A percentile compares a stretch with the other conserved stretches of the same genome.
These are phyloP conservation scores for Vaccinium macrocarpon DNA, from an alignment of 148 eudicot species.

Conservation along the genomic window DNA sequence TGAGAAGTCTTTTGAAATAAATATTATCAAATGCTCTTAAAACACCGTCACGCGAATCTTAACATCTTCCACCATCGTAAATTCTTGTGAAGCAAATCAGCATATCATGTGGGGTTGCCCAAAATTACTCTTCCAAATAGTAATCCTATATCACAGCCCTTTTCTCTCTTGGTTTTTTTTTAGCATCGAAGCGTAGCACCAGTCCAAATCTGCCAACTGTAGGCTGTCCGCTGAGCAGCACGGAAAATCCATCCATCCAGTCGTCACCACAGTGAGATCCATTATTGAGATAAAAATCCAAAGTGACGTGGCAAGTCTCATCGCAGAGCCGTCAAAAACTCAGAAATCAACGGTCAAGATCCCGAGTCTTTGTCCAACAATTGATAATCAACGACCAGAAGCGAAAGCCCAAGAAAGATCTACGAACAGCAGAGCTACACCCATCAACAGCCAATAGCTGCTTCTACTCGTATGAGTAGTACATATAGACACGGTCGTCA, in stretches of 20 bases:
- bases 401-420: background rate
- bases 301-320: constrained; percentile 10
- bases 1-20: too few relatives aligned
- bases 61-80: too few relatives aligned
- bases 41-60: too few relatives aligned
- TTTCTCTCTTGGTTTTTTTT: too few relatives aligned
- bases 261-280: background rate
- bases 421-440: background rate
- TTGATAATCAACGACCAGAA: background rate
- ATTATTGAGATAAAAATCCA: background rate
- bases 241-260: background rate
- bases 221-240: background rate
- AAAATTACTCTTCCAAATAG: too few relatives aligned
- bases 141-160: too few relatives aligned
- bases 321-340: background rate
- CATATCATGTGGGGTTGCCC: too few relatives aligned
- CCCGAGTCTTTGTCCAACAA: background rate
- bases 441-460: background rate
- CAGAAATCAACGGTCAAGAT: background rate
- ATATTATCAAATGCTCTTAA: too few relatives aligned
- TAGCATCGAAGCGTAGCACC: too few relatives aligned
- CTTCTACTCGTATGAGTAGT: background rate
- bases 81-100: too few relatives aligned
- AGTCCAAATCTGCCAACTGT: too few relatives aligned
- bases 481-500: background rate